Conservation (phyloP, 2,329 filamentous ascomycete species). For the Aspergillus brunneoviolaceus region DNA sequence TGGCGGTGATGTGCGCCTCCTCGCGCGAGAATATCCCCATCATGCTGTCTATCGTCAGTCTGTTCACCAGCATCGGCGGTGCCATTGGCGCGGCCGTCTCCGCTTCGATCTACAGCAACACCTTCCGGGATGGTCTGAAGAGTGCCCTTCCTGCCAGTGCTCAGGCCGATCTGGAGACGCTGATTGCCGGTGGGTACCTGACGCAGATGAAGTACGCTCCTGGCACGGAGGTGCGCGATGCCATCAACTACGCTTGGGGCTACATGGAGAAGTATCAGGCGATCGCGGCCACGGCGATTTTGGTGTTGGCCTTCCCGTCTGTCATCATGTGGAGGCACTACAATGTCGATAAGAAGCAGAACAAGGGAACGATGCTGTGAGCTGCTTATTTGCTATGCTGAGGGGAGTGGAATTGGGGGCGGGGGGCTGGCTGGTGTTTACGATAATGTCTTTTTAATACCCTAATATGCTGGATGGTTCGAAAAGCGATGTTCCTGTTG, state of each 20-base stretch:
- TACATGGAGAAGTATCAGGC: constrained; percentile 30
- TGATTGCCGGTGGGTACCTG: constrained; percentile 28
- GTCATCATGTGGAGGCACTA: constrained; percentile 31
- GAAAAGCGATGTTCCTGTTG: too few species aligned
- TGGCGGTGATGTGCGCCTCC: constrained; percentile 59
- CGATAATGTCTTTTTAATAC: too few species aligned
- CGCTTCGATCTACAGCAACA: constrained; percentile 57
- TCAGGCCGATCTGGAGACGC: constrained; percentile 21
- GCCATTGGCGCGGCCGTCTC: constrained; percentile 36
- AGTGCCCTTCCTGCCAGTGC: constrained; percentile 17
- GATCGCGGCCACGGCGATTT: constrained; percentile 27
- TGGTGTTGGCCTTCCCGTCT: constrained; percentile 26
- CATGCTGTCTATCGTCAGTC: constrained; percentile 37
- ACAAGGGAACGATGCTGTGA: constrained; percentile 24
- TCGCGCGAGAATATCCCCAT: constrained; percentile 55
- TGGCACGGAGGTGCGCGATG: constrained; percentile 26
- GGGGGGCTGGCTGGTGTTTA: too few species aligned
- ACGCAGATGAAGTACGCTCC: constrained; percentile 30
- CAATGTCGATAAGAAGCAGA: constrained; percentile 31
- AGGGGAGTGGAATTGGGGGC: too few species aligned
- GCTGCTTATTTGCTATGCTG: neutral
- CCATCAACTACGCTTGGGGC: constrained; percentile 34
- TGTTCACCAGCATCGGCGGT: constrained; percentile 37
- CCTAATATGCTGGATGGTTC: too few species aligned
- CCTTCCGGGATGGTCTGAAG: constrained; percentile 51